Evolutionary conservation across 768 basidiomycete species (phyloP).

Genomic region (Tulasnella sp.): DNA sequence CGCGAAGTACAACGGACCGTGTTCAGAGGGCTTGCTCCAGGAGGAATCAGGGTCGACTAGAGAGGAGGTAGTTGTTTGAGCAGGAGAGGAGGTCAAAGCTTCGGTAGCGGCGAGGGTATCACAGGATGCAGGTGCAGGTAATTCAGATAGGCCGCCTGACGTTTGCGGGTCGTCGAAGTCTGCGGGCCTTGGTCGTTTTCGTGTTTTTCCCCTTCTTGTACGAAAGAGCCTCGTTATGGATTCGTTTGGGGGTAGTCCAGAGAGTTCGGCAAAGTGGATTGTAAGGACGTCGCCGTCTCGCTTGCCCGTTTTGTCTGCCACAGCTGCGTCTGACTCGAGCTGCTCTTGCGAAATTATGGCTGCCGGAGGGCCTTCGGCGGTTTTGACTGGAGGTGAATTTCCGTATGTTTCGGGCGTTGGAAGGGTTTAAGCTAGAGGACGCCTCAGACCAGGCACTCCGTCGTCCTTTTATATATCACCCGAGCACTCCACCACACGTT

Average conservation of each 20-base stretch:
- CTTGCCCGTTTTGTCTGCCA: conserved; percentile 37
- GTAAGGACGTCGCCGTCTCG: conserved; percentile 52
- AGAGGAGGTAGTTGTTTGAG: conserved; percentile 27
- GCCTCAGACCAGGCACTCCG: no score
- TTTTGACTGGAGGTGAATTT: background rate
- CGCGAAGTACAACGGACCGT: conserved; percentile 38
- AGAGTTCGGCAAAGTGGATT: conserved; percentile 62
- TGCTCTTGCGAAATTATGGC: conserved; percentile 23
- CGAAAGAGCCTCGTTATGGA: conserved; percentile 23
- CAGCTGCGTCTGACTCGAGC: conserved; percentile 75
- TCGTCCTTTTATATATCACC: no score
- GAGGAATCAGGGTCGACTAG: conserved; percentile 10
- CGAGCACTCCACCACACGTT: no score
- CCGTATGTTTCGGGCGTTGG: background rate
- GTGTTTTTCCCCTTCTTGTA: background rate
- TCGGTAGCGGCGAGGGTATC: conserved; percentile 21
- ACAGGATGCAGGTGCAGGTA: conserved; percentile 23
- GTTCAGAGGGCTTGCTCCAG: conserved; percentile 12
- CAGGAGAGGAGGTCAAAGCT: conserved; percentile 21
- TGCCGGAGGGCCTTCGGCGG: conserved; percentile 18
- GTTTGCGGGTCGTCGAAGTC: conserved; percentile 18
- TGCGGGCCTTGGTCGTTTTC: conserved; percentile 11
- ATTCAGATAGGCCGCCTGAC: conserved; percentile 20
- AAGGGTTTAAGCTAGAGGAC: conserved; percentile 10
- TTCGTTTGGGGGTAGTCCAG: conserved; percentile 31